Conservation (phyloP, 208 protist genomes). For the Leishmania martiniquensis region DNA sequence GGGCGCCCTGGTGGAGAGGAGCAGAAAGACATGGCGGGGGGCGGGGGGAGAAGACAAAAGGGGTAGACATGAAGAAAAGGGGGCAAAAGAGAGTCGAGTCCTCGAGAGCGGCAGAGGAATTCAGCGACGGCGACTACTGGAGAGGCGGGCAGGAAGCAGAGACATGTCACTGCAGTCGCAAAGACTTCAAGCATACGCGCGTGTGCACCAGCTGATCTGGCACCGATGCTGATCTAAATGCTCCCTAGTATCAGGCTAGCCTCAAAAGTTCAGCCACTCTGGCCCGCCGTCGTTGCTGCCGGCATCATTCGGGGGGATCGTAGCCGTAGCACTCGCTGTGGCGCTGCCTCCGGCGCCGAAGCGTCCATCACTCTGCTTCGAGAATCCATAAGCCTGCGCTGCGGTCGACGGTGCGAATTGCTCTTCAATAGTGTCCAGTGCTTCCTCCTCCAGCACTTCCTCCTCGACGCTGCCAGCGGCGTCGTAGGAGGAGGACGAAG, state of each 20-base stretch:
- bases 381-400: neutral
- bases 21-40: too few relatives aligned
- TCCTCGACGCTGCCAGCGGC: constrained; percentile 14
- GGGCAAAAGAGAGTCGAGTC: neutral
- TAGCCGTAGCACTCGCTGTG: neutral
- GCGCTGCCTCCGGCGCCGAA: neutral
- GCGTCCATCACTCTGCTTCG: constrained; percentile 15
- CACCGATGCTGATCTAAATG: neutral
- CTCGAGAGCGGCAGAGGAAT: neutral
- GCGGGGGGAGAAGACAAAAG: neutral
- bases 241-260: neutral
- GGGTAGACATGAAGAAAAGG: neutral
- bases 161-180: neutral
- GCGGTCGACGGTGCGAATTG: constrained; percentile 8
- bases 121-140: neutral
- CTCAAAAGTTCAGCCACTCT: constrained; percentile 57
- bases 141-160: neutral
- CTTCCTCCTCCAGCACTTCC: constrained; percentile 18
- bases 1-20: neutral
- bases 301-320: neutral
- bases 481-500: constrained; percentile 2
- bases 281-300: constrained; percentile 42
- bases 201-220: neutral
- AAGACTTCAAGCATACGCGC: neutral
- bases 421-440: constrained; percentile 13